Evolutionary conservation across 345 rosid species (phyloP).

Genomic region (Kernera saxatilis): DNA sequence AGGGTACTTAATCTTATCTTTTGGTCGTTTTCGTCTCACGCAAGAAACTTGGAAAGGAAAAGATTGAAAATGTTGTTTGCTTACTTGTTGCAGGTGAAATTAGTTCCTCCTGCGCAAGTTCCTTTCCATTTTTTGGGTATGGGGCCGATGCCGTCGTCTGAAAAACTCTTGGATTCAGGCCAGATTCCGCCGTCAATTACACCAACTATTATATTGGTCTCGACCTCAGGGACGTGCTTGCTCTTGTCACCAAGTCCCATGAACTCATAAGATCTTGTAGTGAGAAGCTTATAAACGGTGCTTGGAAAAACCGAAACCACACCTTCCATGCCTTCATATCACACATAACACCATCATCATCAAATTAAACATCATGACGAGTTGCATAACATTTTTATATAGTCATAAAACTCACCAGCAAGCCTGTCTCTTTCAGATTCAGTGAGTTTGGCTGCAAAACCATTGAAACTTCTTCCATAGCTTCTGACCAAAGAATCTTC

Average conservation of each 20-base stretch:
- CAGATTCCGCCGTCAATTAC: conserved; percentile 43
- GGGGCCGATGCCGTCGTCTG: conserved; percentile 38
- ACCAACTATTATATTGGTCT: conserved; percentile 38
- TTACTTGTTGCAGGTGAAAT: conserved; percentile 56
- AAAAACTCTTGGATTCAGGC: conserved; percentile 48
- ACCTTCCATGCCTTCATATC: conserved; percentile 28
- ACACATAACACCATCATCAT: not conserved
- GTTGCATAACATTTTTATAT: not conserved
- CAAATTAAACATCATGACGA: not conserved
- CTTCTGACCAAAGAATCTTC: conserved; percentile 25
- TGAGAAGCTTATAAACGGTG: conserved; percentile 21
- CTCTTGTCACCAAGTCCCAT: conserved; percentile 36
- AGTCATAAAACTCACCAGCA: conserved; percentile 23
- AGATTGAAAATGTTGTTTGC: not conserved
- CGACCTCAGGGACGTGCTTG: not conserved
- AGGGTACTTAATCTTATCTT: not conserved
- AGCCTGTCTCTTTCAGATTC: conserved; percentile 39
- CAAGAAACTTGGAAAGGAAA: not conserved
- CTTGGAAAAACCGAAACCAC: conserved; percentile 48
- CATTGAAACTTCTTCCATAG: conserved; percentile 35
- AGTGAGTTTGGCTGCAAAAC: conserved; percentile 43
- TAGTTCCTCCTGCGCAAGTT: conserved; percentile 36
- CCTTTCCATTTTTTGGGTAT: conserved; percentile 54
- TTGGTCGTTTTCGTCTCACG: not conserved
- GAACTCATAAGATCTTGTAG: conserved; percentile 59